Base-by-base conservation (phyloP, 139 green algal genomes). In the Closterium sp. region DNA sequence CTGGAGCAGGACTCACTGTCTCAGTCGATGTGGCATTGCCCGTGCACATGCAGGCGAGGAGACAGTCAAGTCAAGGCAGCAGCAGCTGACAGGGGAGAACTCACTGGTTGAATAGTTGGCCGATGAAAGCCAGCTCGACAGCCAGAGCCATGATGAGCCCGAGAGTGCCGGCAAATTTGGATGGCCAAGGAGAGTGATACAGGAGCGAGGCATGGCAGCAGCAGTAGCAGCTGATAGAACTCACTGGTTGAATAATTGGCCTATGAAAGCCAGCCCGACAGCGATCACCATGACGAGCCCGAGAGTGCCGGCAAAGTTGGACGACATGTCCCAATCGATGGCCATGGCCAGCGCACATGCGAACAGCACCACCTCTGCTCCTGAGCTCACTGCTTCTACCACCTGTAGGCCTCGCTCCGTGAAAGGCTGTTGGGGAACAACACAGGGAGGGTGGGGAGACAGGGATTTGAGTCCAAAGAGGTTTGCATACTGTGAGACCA, bases 31-130 rank as follows among this genome's bases (percentile, higher is more conserved):
- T n/a, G 34, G 34, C 34, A 42, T 42, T 42, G 34, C 34, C 34
- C 34, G 34, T 42, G 1, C 34, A 42, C 34, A 42, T 42, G 34
- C 34, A 42, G 34, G 34, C 34, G 34, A 42, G 34, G 34, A 42
- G 34, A 42, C 4, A 88, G 29, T 79, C 28, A 86, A 88, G 29
- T 79, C 28, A 86, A 42, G 34, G 34, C 34, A 42, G 34, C 34
- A 50, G 38, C 38, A 50, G 19, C 13, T 19, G 87, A 85, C 2
- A 90, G 2, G 34, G 28, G 1, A 85, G 42, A 4, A 30, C 89
- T 91, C 9, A 91, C 89, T 91, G 89, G 89, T 91, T 91, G 27
- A 91, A 42, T 0, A 91, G 89, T 17, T 91, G 89, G 21, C 30
- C 31, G 84, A 85, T 31, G 89, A 91, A 91, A n/a, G 89, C 89